These are phyloP conservation scores for Flaveria ramosissima DNA, from an alignment of 129 eudicot species.

Conservation along the genomic window DNA sequence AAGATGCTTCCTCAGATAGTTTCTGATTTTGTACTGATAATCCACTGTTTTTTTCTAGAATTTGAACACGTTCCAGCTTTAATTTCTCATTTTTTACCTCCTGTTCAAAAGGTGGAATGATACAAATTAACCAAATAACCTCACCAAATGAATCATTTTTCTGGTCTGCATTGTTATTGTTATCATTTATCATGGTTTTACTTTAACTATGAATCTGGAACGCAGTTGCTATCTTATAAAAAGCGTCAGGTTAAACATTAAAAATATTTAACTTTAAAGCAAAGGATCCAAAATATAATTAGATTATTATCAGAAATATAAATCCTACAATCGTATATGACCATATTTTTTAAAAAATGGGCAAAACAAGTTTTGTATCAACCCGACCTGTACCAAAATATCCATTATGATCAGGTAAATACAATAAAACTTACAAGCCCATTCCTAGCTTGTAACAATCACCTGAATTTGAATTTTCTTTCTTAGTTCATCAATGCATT, in stretches of 20 bases:
- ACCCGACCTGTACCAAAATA: background rate
- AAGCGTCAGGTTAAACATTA: background rate
- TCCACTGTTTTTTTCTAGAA: constrained; percentile 85
- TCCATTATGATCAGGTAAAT: background rate
- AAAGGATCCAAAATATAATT: background rate
- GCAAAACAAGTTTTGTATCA: background rate
- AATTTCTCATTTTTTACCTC: constrained; percentile 77
- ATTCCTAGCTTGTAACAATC: constrained; percentile 13
- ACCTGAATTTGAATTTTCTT: constrained; percentile 81
- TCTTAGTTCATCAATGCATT: constrained; percentile 58
- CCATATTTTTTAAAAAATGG: background rate
- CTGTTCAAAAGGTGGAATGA: constrained; percentile 42
- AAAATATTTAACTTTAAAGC: background rate
- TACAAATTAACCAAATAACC: background rate
- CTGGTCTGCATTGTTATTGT: background rate
- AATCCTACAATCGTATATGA: background rate
- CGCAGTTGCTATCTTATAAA: background rate
- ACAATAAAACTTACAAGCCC: background rate
- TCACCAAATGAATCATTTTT: background rate
- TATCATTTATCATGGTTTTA: background rate
- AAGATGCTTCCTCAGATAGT: constrained; percentile 95
- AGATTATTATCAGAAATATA: background rate
- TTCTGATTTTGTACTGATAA: constrained; percentile 82
- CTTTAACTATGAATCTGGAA: background rate
- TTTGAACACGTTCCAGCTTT: constrained; percentile 68